phyloP scores from a whole-genome alignment of 1,139 yeast species.

The Taphrina pruni region DNA sequence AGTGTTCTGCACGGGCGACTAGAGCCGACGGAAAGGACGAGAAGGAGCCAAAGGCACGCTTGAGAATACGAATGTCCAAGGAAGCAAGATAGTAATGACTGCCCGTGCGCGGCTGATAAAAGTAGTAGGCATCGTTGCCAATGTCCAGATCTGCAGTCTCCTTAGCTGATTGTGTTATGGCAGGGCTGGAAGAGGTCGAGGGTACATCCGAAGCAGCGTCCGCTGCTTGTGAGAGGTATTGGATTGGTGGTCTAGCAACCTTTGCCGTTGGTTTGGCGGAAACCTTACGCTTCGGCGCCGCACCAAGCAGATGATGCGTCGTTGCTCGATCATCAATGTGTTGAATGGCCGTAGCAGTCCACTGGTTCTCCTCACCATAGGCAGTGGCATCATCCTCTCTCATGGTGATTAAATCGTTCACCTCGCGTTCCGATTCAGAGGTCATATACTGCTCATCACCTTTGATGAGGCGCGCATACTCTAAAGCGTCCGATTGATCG shows the following conservation, averaged over 20 bases:
- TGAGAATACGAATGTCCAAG: slow-evolving; percentile 75
- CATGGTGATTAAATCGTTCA: slow-evolving; percentile 57
- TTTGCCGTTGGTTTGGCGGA: not conserved
- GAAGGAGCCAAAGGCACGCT: slow-evolving; percentile 67
- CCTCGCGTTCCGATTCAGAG: slow-evolving; percentile 64
- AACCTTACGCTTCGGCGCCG: slow-evolving; percentile 36
- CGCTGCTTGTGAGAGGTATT: not conserved
- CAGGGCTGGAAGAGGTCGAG: not conserved
- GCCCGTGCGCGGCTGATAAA: slow-evolving; percentile 74
- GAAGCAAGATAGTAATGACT: slow-evolving; percentile 74
- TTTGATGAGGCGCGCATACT: slow-evolving; percentile 66
- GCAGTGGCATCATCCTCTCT: slow-evolving; percentile 62
- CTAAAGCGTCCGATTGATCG: slow-evolving; percentile 53
- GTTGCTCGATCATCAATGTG: slow-evolving; percentile 41
- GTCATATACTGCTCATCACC: slow-evolving; percentile 64
- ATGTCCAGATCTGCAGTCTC: slow-evolving; percentile 4
- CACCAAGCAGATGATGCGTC: slow-evolving; percentile 42
- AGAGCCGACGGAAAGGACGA: slow-evolving; percentile 70
- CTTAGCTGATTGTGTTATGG: not conserved
- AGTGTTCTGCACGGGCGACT: slow-evolving; percentile 69
- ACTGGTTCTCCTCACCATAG: slow-evolving; percentile 66
- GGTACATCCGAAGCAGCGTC: not conserved
- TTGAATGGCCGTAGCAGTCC: slow-evolving; percentile 62
- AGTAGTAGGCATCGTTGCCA: slow-evolving; percentile 56
- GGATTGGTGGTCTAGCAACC: slow-evolving; percentile 9